Percentiles rank a stretch among this genome's conserved stretches.
Evolutionary conservation across 129 eudicot genomes (phyloP).

Genomic region (Arctium lappa): DNA sequence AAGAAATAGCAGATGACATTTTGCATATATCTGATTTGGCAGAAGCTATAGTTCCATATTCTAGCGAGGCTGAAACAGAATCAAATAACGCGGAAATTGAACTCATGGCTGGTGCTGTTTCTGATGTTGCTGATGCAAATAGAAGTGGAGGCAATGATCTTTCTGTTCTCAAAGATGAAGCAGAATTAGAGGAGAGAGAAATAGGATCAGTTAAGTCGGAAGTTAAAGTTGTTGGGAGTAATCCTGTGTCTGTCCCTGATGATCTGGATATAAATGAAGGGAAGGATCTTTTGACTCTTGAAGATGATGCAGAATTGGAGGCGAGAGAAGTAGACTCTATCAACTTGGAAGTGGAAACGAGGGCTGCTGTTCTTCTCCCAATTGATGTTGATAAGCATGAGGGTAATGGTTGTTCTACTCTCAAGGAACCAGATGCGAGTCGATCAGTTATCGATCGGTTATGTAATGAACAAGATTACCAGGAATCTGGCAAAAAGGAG

Average conservation of each 20-base stretch:
- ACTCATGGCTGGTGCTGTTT: constrained; percentile 27
- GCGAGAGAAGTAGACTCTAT: constrained; percentile 18
- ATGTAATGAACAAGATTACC: not conserved
- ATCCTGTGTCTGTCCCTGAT: constrained; percentile 5
- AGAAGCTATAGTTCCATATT: constrained; percentile 20
- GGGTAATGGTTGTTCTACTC: constrained; percentile 16
- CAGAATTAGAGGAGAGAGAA: constrained; percentile 20
- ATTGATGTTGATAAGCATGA: constrained; percentile 8
- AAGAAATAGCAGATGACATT: constrained; percentile 23
- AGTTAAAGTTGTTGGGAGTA: not conserved
- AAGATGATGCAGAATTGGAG: constrained; percentile 23
- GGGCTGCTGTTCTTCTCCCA: constrained; percentile 4
- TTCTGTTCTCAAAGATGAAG: constrained; percentile 15
- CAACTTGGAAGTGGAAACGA: constrained; percentile 6
- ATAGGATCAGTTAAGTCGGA: constrained; percentile 20
- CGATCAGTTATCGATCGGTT: constrained; percentile 14
- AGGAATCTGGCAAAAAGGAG: constrained; percentile 29
- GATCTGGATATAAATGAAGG: constrained; percentile 15
- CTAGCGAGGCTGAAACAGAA: constrained; percentile 1
- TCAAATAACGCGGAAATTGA: not conserved
- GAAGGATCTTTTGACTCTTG: constrained; percentile 4
- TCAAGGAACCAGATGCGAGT: constrained; percentile 11
- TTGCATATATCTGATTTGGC: constrained; percentile 33
- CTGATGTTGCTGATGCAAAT: constrained; percentile 1
- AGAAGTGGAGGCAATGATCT: not conserved